phyloP scores from a whole-genome alignment of 2,329 filamentous ascomycete species.

The Colletotrichum orbiculare region DNA sequence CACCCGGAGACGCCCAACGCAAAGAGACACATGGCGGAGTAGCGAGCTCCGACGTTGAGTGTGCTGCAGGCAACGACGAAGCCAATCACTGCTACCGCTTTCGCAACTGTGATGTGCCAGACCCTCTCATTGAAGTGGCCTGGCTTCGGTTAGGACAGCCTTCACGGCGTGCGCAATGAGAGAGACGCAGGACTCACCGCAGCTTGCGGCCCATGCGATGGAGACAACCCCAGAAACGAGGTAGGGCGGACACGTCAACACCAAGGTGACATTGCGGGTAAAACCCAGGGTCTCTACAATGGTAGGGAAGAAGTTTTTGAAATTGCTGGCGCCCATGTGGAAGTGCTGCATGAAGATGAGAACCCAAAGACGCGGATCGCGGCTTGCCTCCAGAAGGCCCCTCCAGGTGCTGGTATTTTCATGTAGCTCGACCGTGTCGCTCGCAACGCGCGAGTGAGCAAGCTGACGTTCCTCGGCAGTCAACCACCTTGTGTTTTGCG shows the following conservation, averaged over 20 bases:
- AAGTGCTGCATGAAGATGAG: constrained; percentile 42
- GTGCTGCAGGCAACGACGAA: constrained; percentile 48
- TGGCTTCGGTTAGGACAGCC: constrained; percentile 41
- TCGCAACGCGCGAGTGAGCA: constrained; percentile 51
- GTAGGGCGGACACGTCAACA: constrained; percentile 60
- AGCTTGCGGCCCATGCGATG: constrained; percentile 53
- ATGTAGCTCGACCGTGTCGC: constrained; percentile 41
- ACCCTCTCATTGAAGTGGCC: constrained; percentile 55
- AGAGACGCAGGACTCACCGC: constrained; percentile 42
- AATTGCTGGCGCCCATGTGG: constrained; percentile 53
- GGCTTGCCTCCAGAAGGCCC: constrained; percentile 39
- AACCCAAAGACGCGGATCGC: constrained; percentile 42
- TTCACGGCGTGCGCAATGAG: constrained; percentile 2
- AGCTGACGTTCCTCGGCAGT: constrained; percentile 51
- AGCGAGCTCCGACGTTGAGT: constrained; percentile 45
- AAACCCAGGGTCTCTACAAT: constrained; percentile 47
- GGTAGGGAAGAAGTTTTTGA: constrained; percentile 57
- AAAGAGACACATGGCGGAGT: constrained; percentile 49
- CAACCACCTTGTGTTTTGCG: constrained; percentile 49
- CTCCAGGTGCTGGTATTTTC: constrained; percentile 52
- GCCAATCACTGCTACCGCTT: constrained; percentile 51
- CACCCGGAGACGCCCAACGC: constrained; percentile 50
- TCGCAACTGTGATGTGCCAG: constrained; percentile 52
- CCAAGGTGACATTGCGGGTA: constrained; percentile 50
- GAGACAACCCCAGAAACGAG: constrained; percentile 54